phyloP scores from a whole-genome alignment of 2,329 filamentous ascomycete genomes.

The Hymenoscyphus infarciens region DNA sequence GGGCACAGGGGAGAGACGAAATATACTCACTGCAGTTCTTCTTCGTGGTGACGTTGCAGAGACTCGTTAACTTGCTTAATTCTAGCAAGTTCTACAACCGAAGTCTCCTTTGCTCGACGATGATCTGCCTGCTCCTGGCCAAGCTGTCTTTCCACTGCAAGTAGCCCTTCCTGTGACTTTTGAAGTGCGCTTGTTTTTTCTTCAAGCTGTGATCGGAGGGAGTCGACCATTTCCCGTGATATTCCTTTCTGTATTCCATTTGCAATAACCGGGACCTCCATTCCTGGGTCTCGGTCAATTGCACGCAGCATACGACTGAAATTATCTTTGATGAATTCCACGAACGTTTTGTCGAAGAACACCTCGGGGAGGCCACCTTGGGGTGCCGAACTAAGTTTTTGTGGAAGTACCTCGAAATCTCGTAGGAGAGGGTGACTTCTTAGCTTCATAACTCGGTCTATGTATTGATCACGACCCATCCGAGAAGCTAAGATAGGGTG shows the following conservation, averaged over 20 bases:
- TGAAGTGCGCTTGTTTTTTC: slow-evolving; percentile 59
- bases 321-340: slow-evolving; percentile 95
- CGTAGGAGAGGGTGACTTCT: slow-evolving; percentile 75
- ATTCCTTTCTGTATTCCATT: slow-evolving; percentile 85
- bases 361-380: slow-evolving; percentile 66
- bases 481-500: slow-evolving; percentile 73
- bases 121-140: slow-evolving; percentile 74
- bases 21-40: slow-evolving; percentile 52
- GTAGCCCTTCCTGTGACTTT: slow-evolving; percentile 44
- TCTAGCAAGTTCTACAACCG: slow-evolving; percentile 47
- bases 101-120: slow-evolving; percentile 59
- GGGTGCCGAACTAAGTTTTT: slow-evolving; percentile 55
- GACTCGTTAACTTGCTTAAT: slow-evolving; percentile 58
- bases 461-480: slow-evolving; percentile 82
- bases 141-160: slow-evolving; percentile 50
- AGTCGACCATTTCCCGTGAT: slow-evolving; percentile 89
- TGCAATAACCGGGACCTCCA: slow-evolving; percentile 77
- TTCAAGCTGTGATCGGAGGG: slow-evolving; percentile 71
- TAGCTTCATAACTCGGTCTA: slow-evolving; percentile 74
- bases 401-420: slow-evolving; percentile 83
- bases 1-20: neutral
- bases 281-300: slow-evolving; percentile 84
- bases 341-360: slow-evolving; percentile 80
- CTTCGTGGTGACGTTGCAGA: slow-evolving; percentile 66
- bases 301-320: slow-evolving; percentile 80